Evolutionary conservation across 78 protist genomes (phyloP).

Genomic region (Monosiga brevicollis): DNA sequence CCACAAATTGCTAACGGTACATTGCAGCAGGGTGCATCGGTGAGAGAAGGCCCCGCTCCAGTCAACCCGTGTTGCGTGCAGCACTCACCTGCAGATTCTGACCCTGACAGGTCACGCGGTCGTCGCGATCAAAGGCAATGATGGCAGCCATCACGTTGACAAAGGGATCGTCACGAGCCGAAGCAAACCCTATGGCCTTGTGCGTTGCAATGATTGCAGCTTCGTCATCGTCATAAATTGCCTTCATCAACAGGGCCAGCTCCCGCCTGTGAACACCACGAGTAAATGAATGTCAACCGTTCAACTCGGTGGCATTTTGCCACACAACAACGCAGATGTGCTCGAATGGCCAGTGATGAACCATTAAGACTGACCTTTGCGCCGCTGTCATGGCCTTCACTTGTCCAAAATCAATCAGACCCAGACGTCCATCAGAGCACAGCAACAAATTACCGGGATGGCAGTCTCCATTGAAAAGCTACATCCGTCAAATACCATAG

Average conservation of each 20-base stretch:
- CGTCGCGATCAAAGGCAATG: slow-evolving; percentile 20
- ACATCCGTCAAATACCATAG: neutral
- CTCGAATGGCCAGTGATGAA: neutral
- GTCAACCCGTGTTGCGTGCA: too few species aligned
- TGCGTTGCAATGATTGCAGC: neutral
- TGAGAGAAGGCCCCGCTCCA: too few species aligned
- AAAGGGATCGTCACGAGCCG: neutral
- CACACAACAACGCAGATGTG: neutral
- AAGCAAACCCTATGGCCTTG: slow-evolving; percentile 17
- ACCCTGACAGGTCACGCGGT: neutral
- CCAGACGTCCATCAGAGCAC: slow-evolving; percentile 33
- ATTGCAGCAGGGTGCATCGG: too few species aligned
- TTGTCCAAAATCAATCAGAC: slow-evolving; percentile 55
- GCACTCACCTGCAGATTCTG: neutral
- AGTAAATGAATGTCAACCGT: neutral
- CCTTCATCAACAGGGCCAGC: slow-evolving; percentile 17
- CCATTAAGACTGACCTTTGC: neutral
- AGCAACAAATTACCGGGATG: slow-evolving; percentile 54
- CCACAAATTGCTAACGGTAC: too few species aligned
- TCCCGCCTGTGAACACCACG: neutral
- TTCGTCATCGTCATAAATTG: slow-evolving; percentile 18
- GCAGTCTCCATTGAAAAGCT: slow-evolving; percentile 39
- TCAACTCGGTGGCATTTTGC: too few species aligned
- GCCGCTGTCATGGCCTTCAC: slow-evolving; percentile 15
- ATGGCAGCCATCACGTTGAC: neutral